phyloP scores from a whole-genome alignment of 78 protist genomes.

The Tieghemostelium lacteum region DNA sequence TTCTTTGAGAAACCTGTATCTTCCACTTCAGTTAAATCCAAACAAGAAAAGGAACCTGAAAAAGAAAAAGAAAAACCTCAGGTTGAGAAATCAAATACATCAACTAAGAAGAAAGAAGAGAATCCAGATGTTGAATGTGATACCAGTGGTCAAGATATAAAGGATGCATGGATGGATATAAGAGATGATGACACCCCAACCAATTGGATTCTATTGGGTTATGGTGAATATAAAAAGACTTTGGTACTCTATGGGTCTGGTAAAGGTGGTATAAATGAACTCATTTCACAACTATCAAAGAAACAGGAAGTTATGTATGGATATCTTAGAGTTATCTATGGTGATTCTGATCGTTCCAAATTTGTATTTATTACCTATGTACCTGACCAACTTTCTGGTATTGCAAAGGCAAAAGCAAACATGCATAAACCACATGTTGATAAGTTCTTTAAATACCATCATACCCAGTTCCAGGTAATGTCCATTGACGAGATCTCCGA shows the following conservation, averaged over 20 bases:
- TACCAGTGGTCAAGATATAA: constrained; percentile 26
- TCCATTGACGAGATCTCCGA: constrained; percentile 75
- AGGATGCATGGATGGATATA: constrained; percentile 52
- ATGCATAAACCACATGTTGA: constrained; percentile 84
- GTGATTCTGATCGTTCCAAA: constrained; percentile 73
- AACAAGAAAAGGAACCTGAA: not conserved
- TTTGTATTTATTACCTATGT: constrained; percentile 70
- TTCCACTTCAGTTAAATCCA: not conserved
- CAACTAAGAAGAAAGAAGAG: constrained; percentile 29
- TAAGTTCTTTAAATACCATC: constrained; percentile 76
- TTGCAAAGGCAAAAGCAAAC: constrained; percentile 75
- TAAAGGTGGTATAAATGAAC: constrained; percentile 40
- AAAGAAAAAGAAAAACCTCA: not conserved
- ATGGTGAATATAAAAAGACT: constrained; percentile 54
- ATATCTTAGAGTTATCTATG: constrained; percentile 60
- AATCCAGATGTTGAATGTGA: constrained; percentile 81
- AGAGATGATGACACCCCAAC: constrained; percentile 54
- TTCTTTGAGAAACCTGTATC: not conserved
- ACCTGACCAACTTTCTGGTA: constrained; percentile 64
- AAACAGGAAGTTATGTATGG: constrained; percentile 56
- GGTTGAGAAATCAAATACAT: not conserved
- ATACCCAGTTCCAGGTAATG: constrained; percentile 70
- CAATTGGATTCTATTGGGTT: constrained; percentile 79
- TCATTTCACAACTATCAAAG: constrained; percentile 24
- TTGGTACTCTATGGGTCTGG: constrained; percentile 66